Conservation (phyloP, 169 alveolate genomes). For the Babesia ovata region DNA sequence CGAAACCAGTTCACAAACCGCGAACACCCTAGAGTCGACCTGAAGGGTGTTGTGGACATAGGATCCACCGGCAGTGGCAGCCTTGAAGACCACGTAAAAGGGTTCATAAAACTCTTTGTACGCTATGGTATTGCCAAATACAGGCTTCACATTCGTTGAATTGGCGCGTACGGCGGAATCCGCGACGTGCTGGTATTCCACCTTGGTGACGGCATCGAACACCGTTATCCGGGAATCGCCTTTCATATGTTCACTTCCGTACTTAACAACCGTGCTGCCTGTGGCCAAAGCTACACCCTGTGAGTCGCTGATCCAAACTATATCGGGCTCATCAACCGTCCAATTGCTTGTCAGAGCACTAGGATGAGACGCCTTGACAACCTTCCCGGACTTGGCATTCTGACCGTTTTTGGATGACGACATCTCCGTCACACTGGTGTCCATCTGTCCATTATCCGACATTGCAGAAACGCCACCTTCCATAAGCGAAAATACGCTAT, state of each 20-base stretch:
- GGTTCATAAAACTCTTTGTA: conserved; percentile 28
- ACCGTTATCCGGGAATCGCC: conserved; percentile 28
- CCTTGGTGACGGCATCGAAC: conserved; percentile 15
- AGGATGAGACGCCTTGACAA: too few relatives aligned
- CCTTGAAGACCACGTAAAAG: conserved; percentile 22
- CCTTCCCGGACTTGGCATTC: not conserved
- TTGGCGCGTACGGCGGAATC: not conserved
- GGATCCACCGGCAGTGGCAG: not conserved
- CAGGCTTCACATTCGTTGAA: not conserved
- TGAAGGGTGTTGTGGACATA: not conserved
- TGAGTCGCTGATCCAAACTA: conserved; percentile 6
- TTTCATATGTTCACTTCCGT: conserved; percentile 3
- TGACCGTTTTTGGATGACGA: not conserved
- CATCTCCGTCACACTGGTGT: not conserved
- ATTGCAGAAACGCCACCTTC: conserved; percentile 21
- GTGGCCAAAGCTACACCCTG: conserved; percentile 26
- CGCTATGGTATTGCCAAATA: not conserved
- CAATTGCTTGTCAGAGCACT: not conserved
- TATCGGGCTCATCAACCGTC: conserved; percentile 12
- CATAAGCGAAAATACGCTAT: conserved; percentile 5
- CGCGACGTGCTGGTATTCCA: conserved; percentile 29
- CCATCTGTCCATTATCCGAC: not conserved
- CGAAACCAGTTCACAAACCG: conserved; percentile 1
- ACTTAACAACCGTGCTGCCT: conserved; percentile 30
- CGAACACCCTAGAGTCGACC: conserved; percentile 24